phyloP scores from a whole-genome alignment of 129 eudicot genomes.

The Helichrysum umbraculigerum region DNA sequence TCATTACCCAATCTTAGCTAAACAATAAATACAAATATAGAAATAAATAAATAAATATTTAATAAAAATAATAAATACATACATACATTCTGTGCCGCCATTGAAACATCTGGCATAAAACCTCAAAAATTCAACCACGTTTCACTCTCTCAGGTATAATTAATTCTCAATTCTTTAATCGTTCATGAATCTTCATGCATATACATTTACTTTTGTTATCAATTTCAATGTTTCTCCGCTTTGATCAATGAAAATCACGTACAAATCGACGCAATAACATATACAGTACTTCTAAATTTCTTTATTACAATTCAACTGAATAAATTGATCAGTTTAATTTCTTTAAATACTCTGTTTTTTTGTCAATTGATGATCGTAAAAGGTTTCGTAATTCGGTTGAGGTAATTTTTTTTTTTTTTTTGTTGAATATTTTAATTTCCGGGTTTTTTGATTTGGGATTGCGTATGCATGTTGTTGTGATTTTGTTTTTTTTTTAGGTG shows the following conservation, averaged over 20 bases:
- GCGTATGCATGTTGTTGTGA: no score
- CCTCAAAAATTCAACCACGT: not conserved
- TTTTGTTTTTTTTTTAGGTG: no score
- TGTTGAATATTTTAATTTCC: no score
- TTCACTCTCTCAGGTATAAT: not conserved
- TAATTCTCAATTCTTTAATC: not conserved
- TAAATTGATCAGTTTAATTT: no score
- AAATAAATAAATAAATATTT: not conserved
- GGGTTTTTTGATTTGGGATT: no score
- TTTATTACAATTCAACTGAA: not conserved
- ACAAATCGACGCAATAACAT: not conserved
- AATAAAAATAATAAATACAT: not conserved
- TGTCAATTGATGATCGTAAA: not conserved
- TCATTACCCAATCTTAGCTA: not conserved
- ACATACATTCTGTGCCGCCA: not conserved
- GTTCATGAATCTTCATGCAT: not conserved
- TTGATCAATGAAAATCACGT: not conserved
- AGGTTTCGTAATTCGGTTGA: not conserved
- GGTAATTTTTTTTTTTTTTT: not conserved
- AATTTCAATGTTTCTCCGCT: not conserved
- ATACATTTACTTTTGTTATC: not conserved
- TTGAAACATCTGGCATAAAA: slow-evolving; percentile 3
- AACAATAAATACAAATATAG: not conserved
- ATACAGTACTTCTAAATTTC: no score
- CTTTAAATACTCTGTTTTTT: not conserved